A percentile compares a stretch with the other conserved stretches of the same genome.
These are phyloP conservation scores for Polygonum aviculare DNA, from an alignment of 148 eudicot genomes.

Conservation along the genomic window DNA sequence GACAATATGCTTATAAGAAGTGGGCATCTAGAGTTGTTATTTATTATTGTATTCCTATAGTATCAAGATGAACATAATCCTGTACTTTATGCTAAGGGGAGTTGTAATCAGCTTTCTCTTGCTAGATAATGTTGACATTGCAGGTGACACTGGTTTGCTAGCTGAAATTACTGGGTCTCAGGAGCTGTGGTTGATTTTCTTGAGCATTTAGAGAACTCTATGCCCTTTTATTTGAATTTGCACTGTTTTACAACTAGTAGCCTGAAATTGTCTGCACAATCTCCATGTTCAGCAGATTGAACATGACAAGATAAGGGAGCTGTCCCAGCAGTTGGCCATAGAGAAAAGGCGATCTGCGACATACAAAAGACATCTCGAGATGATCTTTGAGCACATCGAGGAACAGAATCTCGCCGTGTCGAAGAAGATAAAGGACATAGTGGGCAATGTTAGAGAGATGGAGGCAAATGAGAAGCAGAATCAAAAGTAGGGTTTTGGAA, in stretches of 20 bases:
- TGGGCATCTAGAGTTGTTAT: not conserved
- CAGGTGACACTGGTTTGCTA: not conserved
- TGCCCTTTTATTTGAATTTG: not conserved
- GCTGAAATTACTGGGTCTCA: not conserved
- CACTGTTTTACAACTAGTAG: not conserved
- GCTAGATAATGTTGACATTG: not conserved
- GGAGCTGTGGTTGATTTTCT: not conserved
- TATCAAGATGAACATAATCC: not conserved
- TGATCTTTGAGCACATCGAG: conserved; percentile 80
- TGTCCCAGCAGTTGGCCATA: conserved; percentile 75
- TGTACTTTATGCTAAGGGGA: not conserved
- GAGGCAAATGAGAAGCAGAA: conserved; percentile 49
- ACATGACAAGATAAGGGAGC: conserved; percentile 76
- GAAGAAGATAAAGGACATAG: conserved; percentile 60
- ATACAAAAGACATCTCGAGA: conserved; percentile 81
- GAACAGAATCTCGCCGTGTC: conserved; percentile 78
- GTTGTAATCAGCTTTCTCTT: conserved; percentile 1
- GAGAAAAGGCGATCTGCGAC: conserved; percentile 78
- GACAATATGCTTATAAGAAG: not conserved
- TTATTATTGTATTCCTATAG: not conserved
- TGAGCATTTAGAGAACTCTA: not conserved
- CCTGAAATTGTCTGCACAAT: not conserved
- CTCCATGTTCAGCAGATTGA: conserved; percentile 48
- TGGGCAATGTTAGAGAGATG: conserved; percentile 62
- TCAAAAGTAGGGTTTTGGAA: conserved; percentile 29